Evolutionary conservation across 768 basidiomycete species (phyloP).

Genomic region (Boletus rufocinnamomeus): DNA sequence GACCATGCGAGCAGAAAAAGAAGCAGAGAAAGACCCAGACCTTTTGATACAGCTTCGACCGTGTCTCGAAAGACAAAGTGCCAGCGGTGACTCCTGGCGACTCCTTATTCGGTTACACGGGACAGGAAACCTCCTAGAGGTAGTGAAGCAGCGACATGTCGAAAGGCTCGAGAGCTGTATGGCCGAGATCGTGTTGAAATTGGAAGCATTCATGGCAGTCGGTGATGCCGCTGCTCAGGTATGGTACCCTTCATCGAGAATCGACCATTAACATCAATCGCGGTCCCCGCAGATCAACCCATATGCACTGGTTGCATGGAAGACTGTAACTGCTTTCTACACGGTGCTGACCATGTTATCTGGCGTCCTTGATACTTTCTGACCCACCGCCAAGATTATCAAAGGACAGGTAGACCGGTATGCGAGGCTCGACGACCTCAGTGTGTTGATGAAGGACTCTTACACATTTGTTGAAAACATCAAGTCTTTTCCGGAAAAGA

Average conservation of each 20-base stretch:
- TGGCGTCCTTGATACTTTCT: not conserved
- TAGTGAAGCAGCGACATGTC: not conserved
- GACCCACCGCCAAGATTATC: conserved; percentile 24
- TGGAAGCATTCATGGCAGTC: conserved; percentile 29
- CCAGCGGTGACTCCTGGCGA: conserved; percentile 9
- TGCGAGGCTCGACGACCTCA: conserved; percentile 28
- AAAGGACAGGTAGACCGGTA: conserved; percentile 33
- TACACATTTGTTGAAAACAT: conserved; percentile 37
- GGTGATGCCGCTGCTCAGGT: conserved; percentile 29
- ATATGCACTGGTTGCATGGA: conserved; percentile 32
- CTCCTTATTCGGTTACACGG: conserved; percentile 28
- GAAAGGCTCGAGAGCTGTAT: conserved; percentile 21
- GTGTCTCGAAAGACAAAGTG: not conserved
- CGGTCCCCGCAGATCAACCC: conserved; percentile 25
- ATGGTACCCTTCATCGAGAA: not conserved
- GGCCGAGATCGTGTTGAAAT: conserved; percentile 22
- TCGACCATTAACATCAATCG: not conserved
- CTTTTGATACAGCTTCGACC: conserved; percentile 21
- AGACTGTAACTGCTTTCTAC: conserved; percentile 29
- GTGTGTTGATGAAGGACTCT: conserved; percentile 32
- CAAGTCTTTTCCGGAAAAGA: conserved; percentile 28
- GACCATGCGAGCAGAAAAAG: conserved; percentile 9
- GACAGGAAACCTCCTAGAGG: not conserved
- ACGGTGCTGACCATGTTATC: conserved; percentile 13
- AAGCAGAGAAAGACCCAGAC: conserved; percentile 20